Evolutionary conservation across 129 eudicot genomes (phyloP).

Genomic region (Tagetes patula): DNA sequence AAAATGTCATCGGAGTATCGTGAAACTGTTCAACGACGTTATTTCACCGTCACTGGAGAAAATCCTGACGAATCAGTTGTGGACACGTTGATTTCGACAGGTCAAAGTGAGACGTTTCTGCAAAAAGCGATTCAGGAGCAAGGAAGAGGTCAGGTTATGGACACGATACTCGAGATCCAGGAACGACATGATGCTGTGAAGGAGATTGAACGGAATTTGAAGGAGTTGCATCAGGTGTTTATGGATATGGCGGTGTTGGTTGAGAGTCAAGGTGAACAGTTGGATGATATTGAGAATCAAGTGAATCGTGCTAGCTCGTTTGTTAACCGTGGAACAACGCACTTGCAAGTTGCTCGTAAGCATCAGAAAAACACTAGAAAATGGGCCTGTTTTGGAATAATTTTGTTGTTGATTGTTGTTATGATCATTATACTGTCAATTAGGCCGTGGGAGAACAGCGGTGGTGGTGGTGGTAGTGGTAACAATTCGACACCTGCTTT

Average conservation of each 20-base stretch:
- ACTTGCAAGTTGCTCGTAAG: slow-evolving; percentile 65
- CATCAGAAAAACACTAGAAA: slow-evolving; percentile 75
- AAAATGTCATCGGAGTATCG: slow-evolving; percentile 66
- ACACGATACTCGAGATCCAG: slow-evolving; percentile 72
- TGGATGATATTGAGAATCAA: slow-evolving; percentile 73
- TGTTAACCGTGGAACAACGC: slow-evolving; percentile 54
- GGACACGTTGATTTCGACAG: slow-evolving; percentile 60
- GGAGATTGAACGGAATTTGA: slow-evolving; percentile 68
- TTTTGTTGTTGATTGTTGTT: slow-evolving; percentile 54
- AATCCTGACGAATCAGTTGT: slow-evolving; percentile 61
- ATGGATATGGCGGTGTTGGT: slow-evolving; percentile 91
- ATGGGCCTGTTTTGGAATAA: slow-evolving; percentile 69
- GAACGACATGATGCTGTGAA: slow-evolving; percentile 84
- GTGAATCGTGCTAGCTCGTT: slow-evolving; percentile 69
- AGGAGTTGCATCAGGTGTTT: slow-evolving; percentile 76
- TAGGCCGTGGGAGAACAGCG: slow-evolving; percentile 53
- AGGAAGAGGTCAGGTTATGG: slow-evolving; percentile 88
- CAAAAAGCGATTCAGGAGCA: slow-evolving; percentile 88
- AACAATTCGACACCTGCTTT: slow-evolving; percentile 12
- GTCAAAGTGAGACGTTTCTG: slow-evolving; percentile 72
- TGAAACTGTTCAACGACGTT: slow-evolving; percentile 72
- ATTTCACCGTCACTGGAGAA: slow-evolving; percentile 85
- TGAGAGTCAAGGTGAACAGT: slow-evolving; percentile 71
- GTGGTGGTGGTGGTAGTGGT: slow-evolving; percentile 23
- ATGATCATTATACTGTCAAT: slow-evolving; percentile 53